Percentiles rank a stretch among this genome's conserved stretches.
Conservation (phyloP, 768 basidiomycete genomes). For the Pulveroboletus sp. region DNA sequence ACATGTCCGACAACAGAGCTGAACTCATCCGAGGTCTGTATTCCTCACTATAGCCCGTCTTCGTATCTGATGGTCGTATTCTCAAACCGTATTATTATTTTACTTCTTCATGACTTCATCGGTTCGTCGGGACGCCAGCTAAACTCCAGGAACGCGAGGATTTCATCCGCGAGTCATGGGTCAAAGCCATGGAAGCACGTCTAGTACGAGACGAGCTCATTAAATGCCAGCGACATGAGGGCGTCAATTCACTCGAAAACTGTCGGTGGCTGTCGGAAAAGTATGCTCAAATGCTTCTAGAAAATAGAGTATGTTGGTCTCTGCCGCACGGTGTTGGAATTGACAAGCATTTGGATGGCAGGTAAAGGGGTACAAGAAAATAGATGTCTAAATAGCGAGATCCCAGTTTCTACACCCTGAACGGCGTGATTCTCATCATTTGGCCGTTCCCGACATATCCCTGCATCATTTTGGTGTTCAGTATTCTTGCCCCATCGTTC, state of each 20-base stretch:
- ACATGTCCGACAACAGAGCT: conserved; percentile 34
- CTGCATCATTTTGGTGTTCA: neutral
- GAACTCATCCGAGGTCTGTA: conserved; percentile 32
- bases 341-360: conserved; percentile 30
- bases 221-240: conserved; percentile 88
- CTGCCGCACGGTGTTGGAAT: neutral
- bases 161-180: conserved; percentile 88
- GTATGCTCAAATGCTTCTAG: conserved; percentile 74
- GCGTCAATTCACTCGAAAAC: conserved; percentile 87
- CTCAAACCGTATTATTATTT: neutral
- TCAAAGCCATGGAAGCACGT: conserved; percentile 89
- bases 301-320: conserved; percentile 64
- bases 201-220: conserved; percentile 85
- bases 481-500: neutral
- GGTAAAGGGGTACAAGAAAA: conserved; percentile 84
- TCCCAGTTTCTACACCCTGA: neutral
- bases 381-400: conserved; percentile 45
- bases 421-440: neutral
- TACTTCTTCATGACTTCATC: neutral
- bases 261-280: conserved; percentile 85
- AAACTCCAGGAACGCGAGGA: conserved; percentile 69
- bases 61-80: neutral
- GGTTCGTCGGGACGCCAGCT: conserved; percentile 35
- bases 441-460: neutral
- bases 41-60: neutral